Evolutionary conservation across 2,329 filamentous ascomycete genomes (phyloP).

Genomic region (Pseudogymnoascus sp.): DNA sequence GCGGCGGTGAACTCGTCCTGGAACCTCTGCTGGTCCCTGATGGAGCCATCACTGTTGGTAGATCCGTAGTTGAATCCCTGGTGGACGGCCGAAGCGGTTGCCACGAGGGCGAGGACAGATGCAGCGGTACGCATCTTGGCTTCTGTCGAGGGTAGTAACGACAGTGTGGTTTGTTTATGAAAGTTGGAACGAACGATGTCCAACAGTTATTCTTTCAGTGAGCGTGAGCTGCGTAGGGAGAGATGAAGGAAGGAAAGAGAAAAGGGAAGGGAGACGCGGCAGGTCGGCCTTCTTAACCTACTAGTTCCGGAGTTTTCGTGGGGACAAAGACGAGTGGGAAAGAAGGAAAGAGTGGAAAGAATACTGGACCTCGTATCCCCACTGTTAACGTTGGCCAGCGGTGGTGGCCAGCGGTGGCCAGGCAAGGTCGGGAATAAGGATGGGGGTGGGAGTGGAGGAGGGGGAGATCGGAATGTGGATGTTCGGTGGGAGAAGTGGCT

Average conservation of each 20-base stretch:
- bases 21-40: constrained; percentile 55
- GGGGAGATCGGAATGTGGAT: neutral
- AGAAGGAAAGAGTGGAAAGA: constrained; percentile 2
- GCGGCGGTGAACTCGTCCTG: constrained; percentile 61
- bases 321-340: neutral
- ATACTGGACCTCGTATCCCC: constrained; percentile 4
- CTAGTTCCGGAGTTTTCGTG: neutral
- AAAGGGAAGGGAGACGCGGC: neutral
- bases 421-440: too few relatives aligned
- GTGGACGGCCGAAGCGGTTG: constrained; percentile 28
- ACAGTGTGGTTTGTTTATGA: neutral
- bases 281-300: neutral
- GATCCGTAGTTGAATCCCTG: constrained; percentile 70
- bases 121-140: constrained; percentile 22
- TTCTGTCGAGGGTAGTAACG: neutral
- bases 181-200: neutral
- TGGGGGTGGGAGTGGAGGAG: too few relatives aligned
- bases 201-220: neutral
- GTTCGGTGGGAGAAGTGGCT: neutral
- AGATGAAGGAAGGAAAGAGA: neutral
- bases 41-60: constrained; percentile 46
- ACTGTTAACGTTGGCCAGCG: neutral
- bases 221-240: neutral
- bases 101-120: constrained; percentile 21
- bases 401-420: neutral